Evolutionary conservation across 2,329 filamentous ascomycete species (phyloP), one percentile per base, ranked within the genome.

Genomic region (Dactylellina parvicollis): DNA sequence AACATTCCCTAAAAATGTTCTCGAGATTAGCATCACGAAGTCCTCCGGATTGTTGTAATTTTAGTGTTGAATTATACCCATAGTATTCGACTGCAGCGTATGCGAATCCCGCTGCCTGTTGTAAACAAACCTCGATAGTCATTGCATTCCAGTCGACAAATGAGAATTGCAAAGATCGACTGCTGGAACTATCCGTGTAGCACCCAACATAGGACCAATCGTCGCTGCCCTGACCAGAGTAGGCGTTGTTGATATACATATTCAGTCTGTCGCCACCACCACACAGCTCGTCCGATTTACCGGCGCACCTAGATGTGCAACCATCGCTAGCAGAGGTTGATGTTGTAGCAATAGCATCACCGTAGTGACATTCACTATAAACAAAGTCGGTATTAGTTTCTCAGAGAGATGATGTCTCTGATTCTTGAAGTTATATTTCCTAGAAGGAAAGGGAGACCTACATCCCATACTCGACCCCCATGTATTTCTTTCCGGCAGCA

Each of bases 391-490:
- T 14, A 14, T 55, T 16, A 38, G 8, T 55, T 18, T 4, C 10
- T n/a, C n/a, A n/a, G n/a, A n/a, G n/a, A n/a, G n/a, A n/a, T n/a
- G n/a, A n/a, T n/a, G 16, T 38, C 16, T 20, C 18, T 54, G 12
- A 55, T 12, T n/a, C n/a, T n/a, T n/a, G n/a, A n/a, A n/a, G n/a
- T n/a, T n/a, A n/a, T n/a, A n/a, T n/a, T n/a, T n/a, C n/a, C n/a
- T n/a, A n/a, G n/a, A n/a, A n/a, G n/a, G n/a, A n/a, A 38, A 32
- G 24, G 16, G 22, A 7, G 20, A 62, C 60, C 55, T 56, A 66
- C 61, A 38, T 26, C 22, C 61, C 61, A 22, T 66, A 66, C 49
- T 66, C 61, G 3, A 66, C 49, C 9, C 38, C 61, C 28, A 34
- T 34, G 49, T 66, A 66, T 20, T 66, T 66, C 5, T 38, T 3